Evolutionary conservation across 2,329 filamentous ascomycete genomes (phyloP).

Genomic region (Bipolaris bicolor): DNA sequence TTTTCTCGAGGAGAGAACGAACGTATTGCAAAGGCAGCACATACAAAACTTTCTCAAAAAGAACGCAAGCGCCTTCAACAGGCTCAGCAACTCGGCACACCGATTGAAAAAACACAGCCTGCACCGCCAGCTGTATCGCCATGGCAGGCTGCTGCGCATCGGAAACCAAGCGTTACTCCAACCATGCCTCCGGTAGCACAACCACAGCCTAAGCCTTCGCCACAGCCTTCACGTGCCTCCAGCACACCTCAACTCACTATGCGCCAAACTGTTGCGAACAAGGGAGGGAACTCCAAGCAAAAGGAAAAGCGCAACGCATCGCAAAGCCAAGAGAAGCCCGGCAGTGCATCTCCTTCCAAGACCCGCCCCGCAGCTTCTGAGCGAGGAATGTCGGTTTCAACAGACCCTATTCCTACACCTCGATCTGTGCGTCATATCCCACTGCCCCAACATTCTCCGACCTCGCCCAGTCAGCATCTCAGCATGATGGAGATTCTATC

Average conservation of each 20-base stretch:
- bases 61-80: conserved; percentile 72
- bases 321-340: conserved; percentile 19
- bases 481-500: conserved; percentile 88
- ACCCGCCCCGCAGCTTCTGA: conserved; percentile 32
- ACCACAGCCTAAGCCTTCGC: conserved; percentile 20
- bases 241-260: conserved; percentile 63
- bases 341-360: conserved; percentile 32
- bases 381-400: conserved; percentile 44
- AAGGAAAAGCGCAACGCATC: conserved; percentile 31
- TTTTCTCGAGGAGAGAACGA: conserved; percentile 55
- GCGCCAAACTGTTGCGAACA: conserved; percentile 62
- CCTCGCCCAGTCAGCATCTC: conserved; percentile 69
- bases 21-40: conserved; percentile 45
- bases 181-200: conserved; percentile 16
- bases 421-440: conserved; percentile 57
- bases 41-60: conserved; percentile 81
- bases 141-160: conserved; percentile 42
- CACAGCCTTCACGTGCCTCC: conserved; percentile 25
- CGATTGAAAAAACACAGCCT: conserved; percentile 38
- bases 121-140: conserved; percentile 42
- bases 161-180: conserved; percentile 36
- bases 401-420: conserved; percentile 45
- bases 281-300: conserved; percentile 31
- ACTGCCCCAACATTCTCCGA: conserved; percentile 64
- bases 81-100: conserved; percentile 44